Base-by-base conservation (phyloP, 305 asterid genomes). In the Petunia hybrid region DNA sequence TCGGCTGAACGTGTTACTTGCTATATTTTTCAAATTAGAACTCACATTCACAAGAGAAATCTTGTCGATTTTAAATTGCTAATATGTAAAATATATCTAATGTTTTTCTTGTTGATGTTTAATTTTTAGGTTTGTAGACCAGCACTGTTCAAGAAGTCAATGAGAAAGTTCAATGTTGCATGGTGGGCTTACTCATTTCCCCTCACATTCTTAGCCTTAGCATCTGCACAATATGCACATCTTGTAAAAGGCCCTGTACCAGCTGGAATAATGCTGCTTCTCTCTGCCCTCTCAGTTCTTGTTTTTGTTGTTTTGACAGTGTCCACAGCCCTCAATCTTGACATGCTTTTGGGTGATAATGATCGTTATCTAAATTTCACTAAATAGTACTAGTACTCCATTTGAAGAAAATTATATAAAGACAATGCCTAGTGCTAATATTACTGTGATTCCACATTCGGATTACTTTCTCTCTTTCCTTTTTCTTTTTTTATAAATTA, bases 141-240 rank as follows among this genome's bases (percentile, higher is more conserved):
- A 22, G 38, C 43, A 16, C 67, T 88, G 16, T 88, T 91, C 90
- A 87, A 85, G 89, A 88, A 89, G 81, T 88, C 94, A 10, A 87
- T 90, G 89, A 90, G 66, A 78, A 85, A 65, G 66, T 89, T 83
- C 69, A 85, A 82, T 40, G 42, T 87, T 42, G 86, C 90, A 16
- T 91, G 92, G 92, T 91, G 94, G 94, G 89, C 89, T 8, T 91
- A 85, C 35, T 89, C 92, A 1, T 91, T 89, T 64, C 91, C 94
- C 2, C 35, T 88, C 5, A 88, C 87, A 16, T 83, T 86, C 35
- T 82, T 89, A 8, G 94, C 91, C 2, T 16, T 91, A 35, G 91
- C 94, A 2, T 83, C 92, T 31, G 82, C 87, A 7, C 82, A 87
- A 62, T 89, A 89, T 69, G 85, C 94, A 60, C 80, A 74, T 51